Base-by-base conservation (phyloP, 768 basidiomycete species). In the Cubamyces sp. region DNA sequence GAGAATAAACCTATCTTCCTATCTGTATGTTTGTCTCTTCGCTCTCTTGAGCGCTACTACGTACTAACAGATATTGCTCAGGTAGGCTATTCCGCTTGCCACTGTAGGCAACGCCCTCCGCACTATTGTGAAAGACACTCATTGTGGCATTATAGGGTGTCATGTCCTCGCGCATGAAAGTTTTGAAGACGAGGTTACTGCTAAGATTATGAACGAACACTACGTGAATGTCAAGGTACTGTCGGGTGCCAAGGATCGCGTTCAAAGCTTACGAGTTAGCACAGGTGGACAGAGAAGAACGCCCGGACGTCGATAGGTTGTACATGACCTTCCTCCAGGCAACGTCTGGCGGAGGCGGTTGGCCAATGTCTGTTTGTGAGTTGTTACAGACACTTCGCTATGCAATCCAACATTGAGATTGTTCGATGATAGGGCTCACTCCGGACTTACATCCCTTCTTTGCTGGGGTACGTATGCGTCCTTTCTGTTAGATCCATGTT, bases 61-160 rank as follows among this genome's bases (percentile, higher is more conserved):
- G 15, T 3, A 18, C 30, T 26, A 6, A 39, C 47, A 0, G 5
- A 12, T 9, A 1, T 25, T 16, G 12, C 41, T 8, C 21, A 70
- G 52, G 75, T 78, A 16, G 78, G 78, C 3, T 79, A 79, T 58
- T 78, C 78, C 0, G 76, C 77, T 3, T 79, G 78, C 61, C 77
- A 78, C 54, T 79, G 78, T 71, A 70, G 67, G 73, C 61, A 9
- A 11, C 42, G 45, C 61, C 54, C 51, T n/a, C n/a, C 71, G 40
- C 69, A 71, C 3, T 65, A 66, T 34, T 40, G 42, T 15, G 18
- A 7, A 21, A 15, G 18, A n/a, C 16, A 43, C 42, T 43, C 5
- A 43, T 4, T 16, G 18, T 19, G 42, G 1, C 16, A 5, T 1
- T 1, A n/a, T n/a, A 72, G 71, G 58, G 70, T 71, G 70, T 45